Percentiles rank a stretch among this genome's conserved stretches.
Conservation (phyloP, 2,329 filamentous ascomycete genomes). For the Pestalotiopsis sp. region DNA sequence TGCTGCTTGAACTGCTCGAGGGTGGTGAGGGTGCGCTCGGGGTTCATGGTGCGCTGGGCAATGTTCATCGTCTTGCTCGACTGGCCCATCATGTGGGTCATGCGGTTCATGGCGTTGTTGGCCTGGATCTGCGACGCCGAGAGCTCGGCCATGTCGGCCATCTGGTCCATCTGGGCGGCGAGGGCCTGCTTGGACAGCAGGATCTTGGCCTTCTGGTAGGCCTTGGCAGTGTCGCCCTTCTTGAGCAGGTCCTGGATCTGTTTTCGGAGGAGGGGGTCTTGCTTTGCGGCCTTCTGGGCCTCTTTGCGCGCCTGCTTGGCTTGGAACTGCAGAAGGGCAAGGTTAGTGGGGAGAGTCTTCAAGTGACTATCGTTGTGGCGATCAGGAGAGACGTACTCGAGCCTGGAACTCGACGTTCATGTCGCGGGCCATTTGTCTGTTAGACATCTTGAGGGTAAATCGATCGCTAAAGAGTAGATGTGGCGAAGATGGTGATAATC, state of each 20-base stretch:
- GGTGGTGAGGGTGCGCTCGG: constrained; percentile 62
- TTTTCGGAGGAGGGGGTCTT: constrained; percentile 63
- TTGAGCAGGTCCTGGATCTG: constrained; percentile 66
- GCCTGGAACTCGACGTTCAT: constrained; percentile 67
- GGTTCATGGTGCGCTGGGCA: constrained; percentile 61
- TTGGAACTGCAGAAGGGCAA: constrained; percentile 47
- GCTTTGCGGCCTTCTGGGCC: constrained; percentile 62
- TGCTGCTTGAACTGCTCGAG: constrained; percentile 64
- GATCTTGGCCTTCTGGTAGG: constrained; percentile 66
- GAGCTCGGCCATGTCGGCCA: constrained; percentile 66
- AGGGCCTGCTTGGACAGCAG: constrained; percentile 64
- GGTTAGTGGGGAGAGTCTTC: constrained; percentile 9
- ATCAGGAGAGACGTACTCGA: constrained; percentile 40
- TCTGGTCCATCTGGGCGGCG: constrained; percentile 65
- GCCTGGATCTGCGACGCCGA: constrained; percentile 64
- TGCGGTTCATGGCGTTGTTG: constrained; percentile 67
- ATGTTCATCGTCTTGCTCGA: constrained; percentile 60
- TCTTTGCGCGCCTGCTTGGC: constrained; percentile 65
- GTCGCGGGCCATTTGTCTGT: constrained; percentile 60
- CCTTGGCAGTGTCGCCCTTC: constrained; percentile 65
- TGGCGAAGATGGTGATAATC: not conserved
- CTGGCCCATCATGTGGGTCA: constrained; percentile 66
- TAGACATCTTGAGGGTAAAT: constrained; percentile 49
- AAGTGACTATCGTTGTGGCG: not conserved
- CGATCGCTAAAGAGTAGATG: not conserved